These are phyloP conservation scores for Aurinia saxatilis DNA, from an alignment of 345 rosid species.

Conservation along the genomic window DNA sequence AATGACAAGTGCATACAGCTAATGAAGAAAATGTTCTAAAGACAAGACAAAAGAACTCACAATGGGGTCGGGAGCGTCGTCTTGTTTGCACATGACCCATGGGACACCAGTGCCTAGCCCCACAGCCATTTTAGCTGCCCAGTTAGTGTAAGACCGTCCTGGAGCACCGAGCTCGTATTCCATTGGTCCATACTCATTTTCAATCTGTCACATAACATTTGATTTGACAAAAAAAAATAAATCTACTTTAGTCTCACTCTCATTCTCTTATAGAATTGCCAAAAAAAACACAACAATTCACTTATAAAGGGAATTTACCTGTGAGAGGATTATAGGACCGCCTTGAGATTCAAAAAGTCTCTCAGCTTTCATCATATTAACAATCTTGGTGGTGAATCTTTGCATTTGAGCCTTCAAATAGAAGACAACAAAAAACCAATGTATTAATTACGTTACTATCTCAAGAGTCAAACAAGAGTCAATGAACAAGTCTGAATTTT, in stretches of 20 bases:
- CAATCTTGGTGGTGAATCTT: constrained; percentile 80
- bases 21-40: constrained; percentile 30
- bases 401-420: constrained; percentile 75
- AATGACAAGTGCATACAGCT: constrained; percentile 17
- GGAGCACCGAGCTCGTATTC: constrained; percentile 73
- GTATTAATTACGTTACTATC: not conserved
- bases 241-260: constrained; percentile 7
- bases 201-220: constrained; percentile 49
- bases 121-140: constrained; percentile 99
- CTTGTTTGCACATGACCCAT: constrained; percentile 99
- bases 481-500: constrained; percentile 15
- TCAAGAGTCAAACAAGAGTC: constrained; percentile 13
- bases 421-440: not conserved
- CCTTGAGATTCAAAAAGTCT: constrained; percentile 80
- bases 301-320: constrained; percentile 45
- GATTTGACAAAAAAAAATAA: not conserved
- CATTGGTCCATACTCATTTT: constrained; percentile 97
- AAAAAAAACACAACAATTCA: not conserved
- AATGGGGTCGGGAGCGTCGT: constrained; percentile 95
- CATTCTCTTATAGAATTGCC: not conserved
- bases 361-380: constrained; percentile 96
- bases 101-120: constrained; percentile 96
- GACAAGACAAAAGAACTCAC: constrained; percentile 45
- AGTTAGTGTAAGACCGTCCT: constrained; percentile 58
- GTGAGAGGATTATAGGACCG: constrained; percentile 95